Evolutionary conservation across 1,139 yeast species (phyloP).

Genomic region (Candida labiduridarum): DNA sequence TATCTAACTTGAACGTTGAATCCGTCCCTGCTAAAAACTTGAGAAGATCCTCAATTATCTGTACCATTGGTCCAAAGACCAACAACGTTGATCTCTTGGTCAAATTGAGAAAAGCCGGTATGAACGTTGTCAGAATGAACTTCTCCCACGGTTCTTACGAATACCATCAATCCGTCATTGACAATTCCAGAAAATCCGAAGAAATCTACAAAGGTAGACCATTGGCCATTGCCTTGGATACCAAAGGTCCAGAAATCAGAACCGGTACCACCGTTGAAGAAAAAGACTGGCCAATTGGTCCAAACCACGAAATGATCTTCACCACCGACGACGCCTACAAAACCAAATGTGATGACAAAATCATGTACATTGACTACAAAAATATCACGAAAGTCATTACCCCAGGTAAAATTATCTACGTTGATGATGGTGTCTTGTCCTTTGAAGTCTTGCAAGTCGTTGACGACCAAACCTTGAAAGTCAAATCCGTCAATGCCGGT

Average conservation of each 20-base stretch:
- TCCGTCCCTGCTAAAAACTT: slow-evolving; percentile 80
- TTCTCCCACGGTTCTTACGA: slow-evolving; percentile 97
- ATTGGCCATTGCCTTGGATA: slow-evolving; percentile 95
- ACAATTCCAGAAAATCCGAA: slow-evolving; percentile 94
- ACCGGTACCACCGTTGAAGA: slow-evolving; percentile 89
- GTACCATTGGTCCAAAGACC: slow-evolving; percentile 98
- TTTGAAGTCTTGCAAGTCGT: slow-evolving; percentile 85
- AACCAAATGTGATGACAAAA: slow-evolving; percentile 68
- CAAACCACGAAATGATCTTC: slow-evolving; percentile 90
- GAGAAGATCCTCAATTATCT: slow-evolving; percentile 96
- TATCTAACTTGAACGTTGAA: slow-evolving; percentile 75
- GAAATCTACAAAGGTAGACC: slow-evolving; percentile 92
- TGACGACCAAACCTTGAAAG: slow-evolving; percentile 81
- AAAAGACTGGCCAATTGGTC: slow-evolving; percentile 76
- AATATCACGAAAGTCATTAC: slow-evolving; percentile 94
- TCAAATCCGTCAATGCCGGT: slow-evolving; percentile 90
- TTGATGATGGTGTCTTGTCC: slow-evolving; percentile 97
- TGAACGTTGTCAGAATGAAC: slow-evolving; percentile 98
- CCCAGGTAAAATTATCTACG: slow-evolving; percentile 84
- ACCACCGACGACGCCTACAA: slow-evolving; percentile 86
- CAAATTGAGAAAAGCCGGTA: slow-evolving; percentile 92
- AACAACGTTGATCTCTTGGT: slow-evolving; percentile 84
- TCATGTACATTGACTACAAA: slow-evolving; percentile 91
- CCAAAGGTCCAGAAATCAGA: slow-evolving; percentile 99
- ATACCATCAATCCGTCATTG: slow-evolving; percentile 95